Base-by-base conservation (phyloP, 2,329 filamentous ascomycete genomes). In the Arachnopeziza araneosa region DNA sequence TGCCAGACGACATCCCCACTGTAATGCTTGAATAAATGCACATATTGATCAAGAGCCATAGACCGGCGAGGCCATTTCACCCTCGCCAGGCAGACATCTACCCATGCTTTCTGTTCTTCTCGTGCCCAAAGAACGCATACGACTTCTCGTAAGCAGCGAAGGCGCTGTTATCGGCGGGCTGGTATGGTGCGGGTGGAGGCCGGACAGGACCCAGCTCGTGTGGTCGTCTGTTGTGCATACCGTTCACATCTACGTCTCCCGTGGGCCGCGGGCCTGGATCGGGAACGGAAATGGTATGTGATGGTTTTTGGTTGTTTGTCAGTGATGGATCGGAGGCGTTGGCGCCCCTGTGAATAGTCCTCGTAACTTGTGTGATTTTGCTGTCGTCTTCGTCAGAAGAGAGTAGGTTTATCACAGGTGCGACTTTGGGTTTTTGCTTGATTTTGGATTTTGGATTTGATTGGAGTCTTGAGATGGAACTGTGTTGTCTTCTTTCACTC, bases 71-170 rank as follows among this genome's bases (percentile, higher is more conserved):
- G 26, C 26, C 12, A 14, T 44, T 44, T 44, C 12, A 17, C 6
- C 36, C 6, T 44, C 36, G 4, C 36, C 36, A 19, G 4, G 36
- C 12, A 44, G 10, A 17, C 12, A 7, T 19, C 6, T 5, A 12
- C 36, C 58, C 50, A 52, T 24, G 26, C 44, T 52, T 59, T 30
- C 49, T 57, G 12, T 21, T 58, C 23, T 49, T 55, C 17, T 26
- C 30, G n/a, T 17, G 36, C 17, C 23, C 56, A 57, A 65, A 62
- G 12, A 55, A 51, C 3, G 23, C 22, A 30, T 61, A 36, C 7
- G 67, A 68, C 36, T 63, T 54, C 24, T 58, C 60, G 57, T 69
- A 68, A 3, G 61, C 59, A 10, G 24, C 23, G 44, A 68, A 62
- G 2, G 22, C 50, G 12, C 55, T 59, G 54, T 68, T 69, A 53